Conservation (phyloP, 1,284 basidiomycete genomes). For the Gymnopus androsaceus region DNA sequence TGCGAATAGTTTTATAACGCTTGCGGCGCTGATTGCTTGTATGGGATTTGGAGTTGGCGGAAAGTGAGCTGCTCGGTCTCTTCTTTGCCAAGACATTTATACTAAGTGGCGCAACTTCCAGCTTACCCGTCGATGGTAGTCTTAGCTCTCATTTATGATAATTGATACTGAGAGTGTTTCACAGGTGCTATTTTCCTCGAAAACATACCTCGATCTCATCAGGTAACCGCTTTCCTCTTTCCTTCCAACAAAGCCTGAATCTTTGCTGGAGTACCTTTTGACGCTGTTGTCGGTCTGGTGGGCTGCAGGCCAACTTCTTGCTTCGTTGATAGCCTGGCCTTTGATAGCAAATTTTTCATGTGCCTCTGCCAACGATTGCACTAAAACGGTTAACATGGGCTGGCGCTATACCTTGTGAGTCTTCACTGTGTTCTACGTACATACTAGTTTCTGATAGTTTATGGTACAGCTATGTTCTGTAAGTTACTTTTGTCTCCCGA, state of each 20-base stretch:
- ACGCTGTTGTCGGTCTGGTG: slow-evolving; percentile 70
- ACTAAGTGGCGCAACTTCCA: slow-evolving; percentile 22
- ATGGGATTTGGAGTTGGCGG: slow-evolving; percentile 61
- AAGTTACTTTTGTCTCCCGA: slow-evolving; percentile 19
- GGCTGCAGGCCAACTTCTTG: slow-evolving; percentile 61
- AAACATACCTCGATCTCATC: slow-evolving; percentile 52
- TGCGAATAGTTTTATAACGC: slow-evolving; percentile 50
- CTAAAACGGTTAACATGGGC: slow-evolving; percentile 52
- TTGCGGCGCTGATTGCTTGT: slow-evolving; percentile 52
- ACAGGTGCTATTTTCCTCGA: slow-evolving; percentile 57
- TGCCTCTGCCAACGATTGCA: slow-evolving; percentile 39
- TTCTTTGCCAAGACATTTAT: background rate
- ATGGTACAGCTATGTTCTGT: slow-evolving; percentile 40
- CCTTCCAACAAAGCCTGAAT: background rate
- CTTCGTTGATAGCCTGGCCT: slow-evolving; percentile 51
- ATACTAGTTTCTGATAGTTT: background rate
- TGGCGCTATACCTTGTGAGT: slow-evolving; percentile 63
- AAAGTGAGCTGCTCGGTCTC: slow-evolving; percentile 40
- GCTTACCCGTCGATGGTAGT: slow-evolving; percentile 55
- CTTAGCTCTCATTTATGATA: background rate
- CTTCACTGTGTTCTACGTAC: background rate
- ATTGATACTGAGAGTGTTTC: background rate
- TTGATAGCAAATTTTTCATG: slow-evolving; percentile 56
- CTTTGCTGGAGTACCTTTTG: slow-evolving; percentile 46
- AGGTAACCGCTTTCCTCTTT: slow-evolving; percentile 31